Percentiles rank a stretch among this genome's conserved stretches.
Conservation (phyloP, 768 basidiomycete species). For the Candolleomyces efflorescens region DNA sequence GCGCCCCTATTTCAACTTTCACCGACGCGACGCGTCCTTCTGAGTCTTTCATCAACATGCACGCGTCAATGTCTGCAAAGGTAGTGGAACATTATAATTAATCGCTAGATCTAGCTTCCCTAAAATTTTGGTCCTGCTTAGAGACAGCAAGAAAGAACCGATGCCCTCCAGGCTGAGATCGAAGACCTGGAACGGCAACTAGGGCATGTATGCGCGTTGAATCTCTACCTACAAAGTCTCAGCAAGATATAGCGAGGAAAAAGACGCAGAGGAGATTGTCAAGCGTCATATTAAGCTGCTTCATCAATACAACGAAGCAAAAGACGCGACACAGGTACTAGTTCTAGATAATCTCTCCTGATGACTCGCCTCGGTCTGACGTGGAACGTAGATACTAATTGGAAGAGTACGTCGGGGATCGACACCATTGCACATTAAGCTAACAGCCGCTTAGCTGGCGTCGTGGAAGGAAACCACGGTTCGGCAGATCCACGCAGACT, state of each 20-base stretch:
- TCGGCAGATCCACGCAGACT: slow-evolving; percentile 69
- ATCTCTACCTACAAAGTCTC: neutral
- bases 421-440: slow-evolving; percentile 1
- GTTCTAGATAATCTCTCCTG: slow-evolving; percentile 7
- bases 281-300: slow-evolving; percentile 67
- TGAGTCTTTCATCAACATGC: neutral
- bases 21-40: neutral
- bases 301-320: slow-evolving; percentile 77
- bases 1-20: neutral
- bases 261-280: slow-evolving; percentile 37
- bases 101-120: neutral
- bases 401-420: slow-evolving; percentile 51
- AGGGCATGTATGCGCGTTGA: slow-evolving; percentile 16
- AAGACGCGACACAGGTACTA: slow-evolving; percentile 73
- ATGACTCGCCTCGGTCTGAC: neutral
- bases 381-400: slow-evolving; percentile 57
- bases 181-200: slow-evolving; percentile 21
- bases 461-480: slow-evolving; percentile 64
- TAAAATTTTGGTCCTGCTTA: neutral
- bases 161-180: slow-evolving; percentile 23
- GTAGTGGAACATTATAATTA: slow-evolving; percentile 9
- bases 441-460: slow-evolving; percentile 53
- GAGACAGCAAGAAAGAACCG: slow-evolving; percentile 23
- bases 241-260: slow-evolving; percentile 14
- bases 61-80: slow-evolving; percentile 22